phyloP scores from a whole-genome alignment of 495 filamentous ascomycete genomes.

The Jackrogersella multiformis region DNA sequence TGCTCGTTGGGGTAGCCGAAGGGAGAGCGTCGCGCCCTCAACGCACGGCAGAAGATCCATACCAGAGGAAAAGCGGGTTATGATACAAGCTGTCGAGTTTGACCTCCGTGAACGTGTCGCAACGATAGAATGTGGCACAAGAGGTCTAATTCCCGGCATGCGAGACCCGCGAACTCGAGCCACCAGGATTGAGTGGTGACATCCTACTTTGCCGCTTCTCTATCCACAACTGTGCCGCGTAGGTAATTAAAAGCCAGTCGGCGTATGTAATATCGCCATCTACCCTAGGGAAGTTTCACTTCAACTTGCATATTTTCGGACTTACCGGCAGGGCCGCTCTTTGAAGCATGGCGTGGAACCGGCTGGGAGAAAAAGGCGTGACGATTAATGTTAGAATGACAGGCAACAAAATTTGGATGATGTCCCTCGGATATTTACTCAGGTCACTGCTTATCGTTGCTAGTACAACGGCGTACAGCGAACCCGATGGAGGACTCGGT shows the following conservation, averaged over 20 bases:
- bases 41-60: conserved; percentile 39
- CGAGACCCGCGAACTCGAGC: conserved; percentile 54
- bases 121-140: conserved; percentile 58
- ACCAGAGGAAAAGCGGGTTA: conserved; percentile 61
- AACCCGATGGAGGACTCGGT: not conserved
- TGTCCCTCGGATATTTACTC: conserved; percentile 16
- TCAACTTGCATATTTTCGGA: conserved; percentile 29
- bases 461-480: not conserved
- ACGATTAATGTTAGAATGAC: conserved; percentile 23
- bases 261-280: too few relatives aligned
- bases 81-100: conserved; percentile 64
- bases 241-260: conserved; percentile 13
- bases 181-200: conserved; percentile 59
- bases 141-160: conserved; percentile 58
- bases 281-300: conserved; percentile 29
- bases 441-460: not conserved
- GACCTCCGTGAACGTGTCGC: conserved; percentile 60
- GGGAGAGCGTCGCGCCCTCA: conserved; percentile 43
- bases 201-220: not conserved
- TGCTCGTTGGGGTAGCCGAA: conserved; percentile 48
- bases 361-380: conserved; percentile 25
- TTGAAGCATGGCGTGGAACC: conserved; percentile 5
- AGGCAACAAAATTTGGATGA: conserved; percentile 28
- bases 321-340: conserved; percentile 35
- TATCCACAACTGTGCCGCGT: not conserved